Evolutionary conservation across 768 basidiomycete species (phyloP).

Genomic region (Suillus ampliporus): DNA sequence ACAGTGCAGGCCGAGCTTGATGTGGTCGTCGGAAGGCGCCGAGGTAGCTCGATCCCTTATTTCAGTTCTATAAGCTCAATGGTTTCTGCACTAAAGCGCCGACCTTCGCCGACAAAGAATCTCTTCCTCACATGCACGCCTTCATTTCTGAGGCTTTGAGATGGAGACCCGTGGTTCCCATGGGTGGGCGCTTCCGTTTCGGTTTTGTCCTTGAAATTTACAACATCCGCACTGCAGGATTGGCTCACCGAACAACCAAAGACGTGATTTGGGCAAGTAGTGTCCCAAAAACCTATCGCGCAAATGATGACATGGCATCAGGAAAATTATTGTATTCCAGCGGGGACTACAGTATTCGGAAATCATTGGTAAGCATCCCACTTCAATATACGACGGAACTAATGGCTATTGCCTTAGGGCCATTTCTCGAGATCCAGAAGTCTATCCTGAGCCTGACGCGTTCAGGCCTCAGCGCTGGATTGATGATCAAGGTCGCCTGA

Average conservation of each 20-base stretch:
- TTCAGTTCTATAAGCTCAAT: neutral
- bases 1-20: constrained; percentile 58
- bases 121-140: constrained; percentile 42
- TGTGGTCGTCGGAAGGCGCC: constrained; percentile 48
- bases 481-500: constrained; percentile 47
- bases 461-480: constrained; percentile 59
- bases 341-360: constrained; percentile 24
- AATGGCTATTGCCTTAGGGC: neutral
- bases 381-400: neutral
- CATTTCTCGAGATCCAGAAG: constrained; percentile 1
- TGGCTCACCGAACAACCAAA: constrained; percentile 3
- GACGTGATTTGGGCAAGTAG: constrained; percentile 7
- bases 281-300: neutral
- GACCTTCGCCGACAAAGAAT: constrained; percentile 21
- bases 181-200: constrained; percentile 29
- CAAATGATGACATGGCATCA: constrained; percentile 14
- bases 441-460: constrained; percentile 2
- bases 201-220: neutral
- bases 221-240: neutral
- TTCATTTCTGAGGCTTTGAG: constrained; percentile 42
- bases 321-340: constrained; percentile 28
- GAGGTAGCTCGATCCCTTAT: constrained; percentile 11
- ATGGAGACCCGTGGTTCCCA: constrained; percentile 36
- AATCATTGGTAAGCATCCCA: constrained; percentile 20
- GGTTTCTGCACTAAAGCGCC: neutral